Percentiles rank a stretch among this genome's conserved stretches.
These are phyloP conservation scores for Thelonectria blattea DNA, from an alignment of 2,329 filamentous ascomycete species.

Conservation along the genomic window DNA sequence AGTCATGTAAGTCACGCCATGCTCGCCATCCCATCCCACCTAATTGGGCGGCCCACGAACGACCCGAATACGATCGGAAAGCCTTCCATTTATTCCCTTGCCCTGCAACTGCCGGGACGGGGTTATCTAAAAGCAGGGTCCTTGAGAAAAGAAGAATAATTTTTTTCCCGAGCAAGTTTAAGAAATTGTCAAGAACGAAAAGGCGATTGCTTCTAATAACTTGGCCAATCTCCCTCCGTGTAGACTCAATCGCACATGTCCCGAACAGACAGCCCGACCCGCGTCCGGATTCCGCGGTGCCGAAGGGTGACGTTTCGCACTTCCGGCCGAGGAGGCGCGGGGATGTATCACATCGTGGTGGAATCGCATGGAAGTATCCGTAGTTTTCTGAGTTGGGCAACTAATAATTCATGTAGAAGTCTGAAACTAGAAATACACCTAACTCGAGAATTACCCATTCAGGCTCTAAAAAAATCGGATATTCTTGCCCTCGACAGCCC, in stretches of 20 bases:
- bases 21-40: slow-evolving; percentile 4
- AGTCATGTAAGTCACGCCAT: slow-evolving; percentile 1
- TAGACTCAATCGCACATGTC: slow-evolving; percentile 4
- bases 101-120: slow-evolving; percentile 8
- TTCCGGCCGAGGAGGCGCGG: slow-evolving; percentile 21
- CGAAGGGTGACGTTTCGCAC: slow-evolving; percentile 8
- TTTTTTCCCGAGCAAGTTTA: too few relatives aligned
- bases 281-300: slow-evolving; percentile 7
- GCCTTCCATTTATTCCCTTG: too few relatives aligned
- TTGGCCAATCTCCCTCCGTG: neutral
- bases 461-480: neutral
- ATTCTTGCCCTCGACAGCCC: neutral
- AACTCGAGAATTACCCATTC: neutral
- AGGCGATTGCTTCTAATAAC: slow-evolving; percentile 6
- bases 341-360: slow-evolving; percentile 2
- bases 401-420: neutral
- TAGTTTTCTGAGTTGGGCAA: neutral
- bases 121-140: neutral
- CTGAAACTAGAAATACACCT: neutral
- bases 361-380: neutral
- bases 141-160: neutral
- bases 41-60: slow-evolving; percentile 7
- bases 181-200: neutral
- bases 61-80: slow-evolving; percentile 16
- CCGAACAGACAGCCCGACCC: slow-evolving; percentile 1